Evolutionary conservation across 176 grass and related monocot genomes (phyloP).

Genomic region (Zea mays): Zm-B73-REFERENCE-NAM-5.0 NC_050098.1:51962501-51963000

Average conservation of each 20-base stretch:
- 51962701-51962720: slow-evolving; percentile 15
- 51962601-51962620: not conserved
- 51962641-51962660: slow-evolving; percentile 30
- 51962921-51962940: not conserved
- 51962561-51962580: not conserved
- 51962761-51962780: slow-evolving; percentile 43
- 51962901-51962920: too few relatives aligned
- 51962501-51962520: too few relatives aligned
- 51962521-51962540: too few relatives aligned
- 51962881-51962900: too few relatives aligned
- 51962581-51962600: not conserved
- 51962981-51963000: slow-evolving; percentile 29
- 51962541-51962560: too few relatives aligned
- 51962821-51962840: slow-evolving; percentile 71
- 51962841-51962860: slow-evolving; percentile 70
- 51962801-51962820: slow-evolving; percentile 48
- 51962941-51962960: slow-evolving; percentile 53
- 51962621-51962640: slow-evolving; percentile 36
- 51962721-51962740: slow-evolving; percentile 47
- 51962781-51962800: slow-evolving; percentile 35
- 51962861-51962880: not conserved
- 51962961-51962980: slow-evolving; percentile 54
- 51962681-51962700: slow-evolving; percentile 18
- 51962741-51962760: slow-evolving; percentile 48
- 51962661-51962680: slow-evolving; percentile 28